Base-by-base conservation (phyloP, 495 filamentous ascomycete genomes). In the Aspergillus hancockii region DNA sequence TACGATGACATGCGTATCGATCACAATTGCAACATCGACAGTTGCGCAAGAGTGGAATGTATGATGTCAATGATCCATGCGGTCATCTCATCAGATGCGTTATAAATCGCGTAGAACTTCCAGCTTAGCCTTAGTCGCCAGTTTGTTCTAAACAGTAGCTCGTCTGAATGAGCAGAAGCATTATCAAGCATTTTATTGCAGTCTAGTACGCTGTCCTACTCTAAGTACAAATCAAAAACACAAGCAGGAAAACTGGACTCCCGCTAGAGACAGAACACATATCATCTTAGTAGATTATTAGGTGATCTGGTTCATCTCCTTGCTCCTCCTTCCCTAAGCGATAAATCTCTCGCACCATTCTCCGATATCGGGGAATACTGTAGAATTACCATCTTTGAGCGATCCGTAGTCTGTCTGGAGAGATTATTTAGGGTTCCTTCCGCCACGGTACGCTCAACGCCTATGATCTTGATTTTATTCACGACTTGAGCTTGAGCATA, bases 61-160 rank as follows among this genome's bases (percentile, higher is more conserved):
- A 45, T 45, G 41, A 19, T 45, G 41, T 45, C 41, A 45, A 45
- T 21, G 8, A 45, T 45, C 41, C 41, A 5, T 45, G 41, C n/a
- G 19, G 41, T 45, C 41, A 19, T 45, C 41, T 45, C 41, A 45
- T 45, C 41, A 19, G 41, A 45, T 19, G 41, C 1, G 41, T 2
- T 45, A 45, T 8, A 7, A 19, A 19, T 45, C 41, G 41, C 19
- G 5, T 45, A 45, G 14, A 45, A 45, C n/a, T 45, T 5, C 41
- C 41, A 36, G 41, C 16, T 45, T 45, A n/a, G 14, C 19, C 41
- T 45, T 45, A 45, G 18, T 19, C 41, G 2, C 18, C 34, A 2
- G 34, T 36, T 14, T 36, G 2, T 36, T 14, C 4, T 7, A 28
- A 28, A 14, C 34, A 14, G 34, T 36, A 10, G 34, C 13, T 36